phyloP scores from a whole-genome alignment of 176 grass and related monocot genomes.

The Luzula sylvatica region DNA sequence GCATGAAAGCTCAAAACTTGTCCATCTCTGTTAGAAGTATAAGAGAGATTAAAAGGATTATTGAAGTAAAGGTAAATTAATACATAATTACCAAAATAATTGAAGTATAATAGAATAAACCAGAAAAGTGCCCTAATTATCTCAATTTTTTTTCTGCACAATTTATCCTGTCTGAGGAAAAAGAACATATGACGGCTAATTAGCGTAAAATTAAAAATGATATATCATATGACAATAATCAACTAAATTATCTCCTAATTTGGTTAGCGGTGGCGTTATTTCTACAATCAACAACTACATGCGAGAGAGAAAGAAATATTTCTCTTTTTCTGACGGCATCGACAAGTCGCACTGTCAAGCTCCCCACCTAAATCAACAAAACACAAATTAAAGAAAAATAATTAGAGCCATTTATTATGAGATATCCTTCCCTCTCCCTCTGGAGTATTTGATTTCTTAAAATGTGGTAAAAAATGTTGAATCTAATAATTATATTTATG shows the following conservation, averaged over 20 bases:
- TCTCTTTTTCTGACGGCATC: constrained; percentile 37
- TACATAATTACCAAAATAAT: no score
- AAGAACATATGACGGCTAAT: neutral
- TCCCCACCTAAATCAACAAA: constrained; percentile 48
- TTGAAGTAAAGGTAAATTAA: no score
- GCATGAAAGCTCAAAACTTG: neutral
- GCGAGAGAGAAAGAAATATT: constrained; percentile 47
- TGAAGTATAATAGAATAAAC: no score
- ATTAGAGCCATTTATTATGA: no score
- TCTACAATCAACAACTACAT: constrained; percentile 50
- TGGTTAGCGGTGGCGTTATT: constrained; percentile 36
- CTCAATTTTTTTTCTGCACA: constrained; percentile 11
- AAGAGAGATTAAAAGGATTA: no score
- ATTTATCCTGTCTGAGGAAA: constrained; percentile 13
- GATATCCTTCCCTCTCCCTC: no score
- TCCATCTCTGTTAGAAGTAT: neutral
- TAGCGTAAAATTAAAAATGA: neutral
- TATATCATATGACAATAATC: neutral
- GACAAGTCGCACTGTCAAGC: constrained; percentile 52
- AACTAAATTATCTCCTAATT: constrained; percentile 46
- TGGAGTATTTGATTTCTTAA: no score
- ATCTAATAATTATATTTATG: no score
- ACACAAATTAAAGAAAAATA: no score
- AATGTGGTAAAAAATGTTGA: no score
- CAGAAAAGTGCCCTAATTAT: no score